These are phyloP conservation scores for Pythium myriotylum DNA, from an alignment of 352 stramenopile genomes.

Conservation along the genomic window DNA sequence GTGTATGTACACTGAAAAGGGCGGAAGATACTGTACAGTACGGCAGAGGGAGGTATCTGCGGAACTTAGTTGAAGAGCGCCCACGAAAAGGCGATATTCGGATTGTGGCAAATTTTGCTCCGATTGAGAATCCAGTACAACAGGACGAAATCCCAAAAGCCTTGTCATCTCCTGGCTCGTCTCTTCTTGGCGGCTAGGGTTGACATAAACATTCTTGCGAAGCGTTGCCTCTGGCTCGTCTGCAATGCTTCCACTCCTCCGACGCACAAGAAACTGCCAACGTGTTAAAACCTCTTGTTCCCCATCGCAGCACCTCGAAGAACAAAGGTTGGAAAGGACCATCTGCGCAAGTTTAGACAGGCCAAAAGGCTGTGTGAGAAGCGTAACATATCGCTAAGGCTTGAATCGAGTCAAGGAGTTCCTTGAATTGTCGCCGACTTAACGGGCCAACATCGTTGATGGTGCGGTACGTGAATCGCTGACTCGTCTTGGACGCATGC, in stretches of 20 bases:
- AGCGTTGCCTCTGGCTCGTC: background rate
- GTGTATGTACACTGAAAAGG: too few relatives aligned
- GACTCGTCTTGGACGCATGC: too few relatives aligned
- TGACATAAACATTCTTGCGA: background rate
- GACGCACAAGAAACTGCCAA: too few relatives aligned
- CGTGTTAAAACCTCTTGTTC: too few relatives aligned
- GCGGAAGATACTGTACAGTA: too few relatives aligned
- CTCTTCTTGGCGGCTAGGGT: constrained; percentile 22
- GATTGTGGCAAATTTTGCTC: too few relatives aligned
- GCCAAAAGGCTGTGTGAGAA: constrained; percentile 19
- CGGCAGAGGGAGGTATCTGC: too few relatives aligned
- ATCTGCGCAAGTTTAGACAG: constrained; percentile 22
- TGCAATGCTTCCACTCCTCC: too few relatives aligned
- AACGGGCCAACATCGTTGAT: constrained; percentile 10
- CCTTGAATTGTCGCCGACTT: constrained; percentile 17
- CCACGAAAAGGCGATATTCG: too few relatives aligned
- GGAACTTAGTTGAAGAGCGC: too few relatives aligned
- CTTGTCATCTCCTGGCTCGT: constrained; percentile 21
- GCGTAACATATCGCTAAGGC: constrained; percentile 8
- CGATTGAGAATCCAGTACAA: background rate
- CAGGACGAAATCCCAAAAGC: background rate
- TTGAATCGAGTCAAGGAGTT: constrained; percentile 28
- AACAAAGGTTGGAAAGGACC: too few relatives aligned
- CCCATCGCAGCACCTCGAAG: too few relatives aligned
- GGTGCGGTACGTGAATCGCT: background rate